Percentiles rank a stretch among this genome's conserved stretches.
Evolutionary conservation across 768 basidiomycete genomes (phyloP).

Genomic region (Lepiota venenata): DNA sequence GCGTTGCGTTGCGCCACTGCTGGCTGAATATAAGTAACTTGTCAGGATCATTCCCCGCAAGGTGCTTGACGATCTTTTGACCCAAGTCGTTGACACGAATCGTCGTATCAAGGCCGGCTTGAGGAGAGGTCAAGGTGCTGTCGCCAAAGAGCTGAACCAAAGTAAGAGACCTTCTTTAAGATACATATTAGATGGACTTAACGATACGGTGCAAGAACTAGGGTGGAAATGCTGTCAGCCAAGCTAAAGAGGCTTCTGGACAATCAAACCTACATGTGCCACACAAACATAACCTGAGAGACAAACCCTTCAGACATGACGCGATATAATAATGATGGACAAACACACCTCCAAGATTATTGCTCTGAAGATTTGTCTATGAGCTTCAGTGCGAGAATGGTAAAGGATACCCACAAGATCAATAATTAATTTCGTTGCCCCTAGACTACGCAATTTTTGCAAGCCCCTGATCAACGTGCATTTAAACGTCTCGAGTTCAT

Average conservation of each 20-base stretch:
- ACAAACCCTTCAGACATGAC: neutral
- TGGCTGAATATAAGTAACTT: constrained; percentile 46
- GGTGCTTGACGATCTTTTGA: constrained; percentile 40
- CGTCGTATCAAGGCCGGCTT: constrained; percentile 51
- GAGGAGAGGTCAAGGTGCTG: constrained; percentile 46
- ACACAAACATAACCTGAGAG: constrained; percentile 49
- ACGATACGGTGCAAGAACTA: constrained; percentile 47
- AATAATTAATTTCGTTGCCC: constrained; percentile 52
- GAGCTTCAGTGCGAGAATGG: neutral
- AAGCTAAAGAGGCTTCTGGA: neutral
- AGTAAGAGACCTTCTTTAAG: neutral
- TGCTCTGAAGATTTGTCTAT: constrained; percentile 29
- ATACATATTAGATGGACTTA: constrained; percentile 13
- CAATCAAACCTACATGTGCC: constrained; percentile 42
- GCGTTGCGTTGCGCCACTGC: constrained; percentile 43
- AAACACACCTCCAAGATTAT: constrained; percentile 36
- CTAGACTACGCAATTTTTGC: constrained; percentile 39
- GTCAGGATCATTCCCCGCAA: constrained; percentile 39
- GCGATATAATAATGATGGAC: neutral
- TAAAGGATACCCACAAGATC: constrained; percentile 42
- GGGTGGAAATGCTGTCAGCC: neutral
- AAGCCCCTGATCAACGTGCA: constrained; percentile 45
- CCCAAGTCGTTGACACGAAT: constrained; percentile 48
- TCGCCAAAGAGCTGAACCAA: constrained; percentile 44
- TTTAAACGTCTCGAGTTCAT: constrained; percentile 26